Evolutionary conservation across 495 filamentous ascomycete species (phyloP), one percentile per base, ranked within the genome.

Genomic region (Neurospora sp.): DNA sequence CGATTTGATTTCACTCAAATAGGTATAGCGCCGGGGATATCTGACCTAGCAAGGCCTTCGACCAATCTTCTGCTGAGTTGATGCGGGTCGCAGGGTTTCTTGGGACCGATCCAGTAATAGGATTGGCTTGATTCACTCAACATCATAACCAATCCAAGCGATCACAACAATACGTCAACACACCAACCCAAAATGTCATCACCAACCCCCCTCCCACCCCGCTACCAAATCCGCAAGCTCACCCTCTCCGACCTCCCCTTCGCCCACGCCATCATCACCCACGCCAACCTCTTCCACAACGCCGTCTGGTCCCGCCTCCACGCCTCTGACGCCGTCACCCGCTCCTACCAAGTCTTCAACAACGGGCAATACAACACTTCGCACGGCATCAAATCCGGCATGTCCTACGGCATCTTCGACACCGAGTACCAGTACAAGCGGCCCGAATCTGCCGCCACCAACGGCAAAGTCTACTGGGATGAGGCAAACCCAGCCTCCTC

Each of bases 331-430:
- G 60, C 76, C 20, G 76, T 77, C 9, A 18, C 74, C 9, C 77
- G 76, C 20, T 20, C 77, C 37, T 81, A 82, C 75, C 16, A 70
- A 0, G 10, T 73, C 11, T 76, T 75, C 16, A 18, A 71, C 1
- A 72, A 37, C 9, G 72, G 41, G 23, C 42, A 77, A 5, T 49
- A 69, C 40, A 16, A 72, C 9, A 31, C 39, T 20, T n/a, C 27
- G 0, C 44, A 60, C 49, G 40, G 31, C 5, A 72, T 70, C 72
- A 35, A 42, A 31, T 84, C 81, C 31, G 84, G 84, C 41, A 66
- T 84, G 9, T 84, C 82, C 0, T 85, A 78, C 62, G 83, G 83
- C 71, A 79, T 87, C 20, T 86, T 85, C 78, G 83, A 87, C 78
- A 84, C 74, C 18, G 77, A 85, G 23, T 86, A 86, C 73, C 69